These are phyloP conservation scores for Solanum medicagineum DNA, from an alignment of 257 asterid genomes.

Conservation along the genomic window DNA sequence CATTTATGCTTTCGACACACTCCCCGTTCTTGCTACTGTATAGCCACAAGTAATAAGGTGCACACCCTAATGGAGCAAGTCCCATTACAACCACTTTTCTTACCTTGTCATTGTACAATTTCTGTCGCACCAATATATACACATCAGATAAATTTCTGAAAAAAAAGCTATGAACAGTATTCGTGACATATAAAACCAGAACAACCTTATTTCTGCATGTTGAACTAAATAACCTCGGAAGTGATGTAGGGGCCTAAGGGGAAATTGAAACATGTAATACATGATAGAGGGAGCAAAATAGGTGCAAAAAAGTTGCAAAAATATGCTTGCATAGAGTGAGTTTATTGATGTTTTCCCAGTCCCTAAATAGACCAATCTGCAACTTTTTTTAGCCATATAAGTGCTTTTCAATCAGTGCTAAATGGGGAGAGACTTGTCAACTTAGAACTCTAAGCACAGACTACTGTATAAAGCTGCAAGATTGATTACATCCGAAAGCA, in stretches of 20 bases:
- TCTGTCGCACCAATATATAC: constrained; percentile 28
- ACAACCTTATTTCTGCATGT: background rate
- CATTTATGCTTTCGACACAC: constrained; percentile 52
- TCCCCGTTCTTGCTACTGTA: constrained; percentile 39
- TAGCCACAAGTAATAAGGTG: constrained; percentile 72
- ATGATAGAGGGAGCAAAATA: background rate
- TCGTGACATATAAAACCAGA: background rate
- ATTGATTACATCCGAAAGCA: background rate
- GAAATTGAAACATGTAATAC: background rate
- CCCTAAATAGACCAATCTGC: background rate
- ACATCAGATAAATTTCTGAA: background rate
- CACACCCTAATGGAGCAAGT: constrained; percentile 86
- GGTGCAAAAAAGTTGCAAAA: no score
- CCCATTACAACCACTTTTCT: constrained; percentile 88
- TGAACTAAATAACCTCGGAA: background rate
- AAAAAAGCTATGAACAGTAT: background rate
- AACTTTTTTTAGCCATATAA: background rate
- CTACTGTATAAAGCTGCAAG: background rate
- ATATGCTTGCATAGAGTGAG: no score
- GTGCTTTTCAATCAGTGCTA: background rate
- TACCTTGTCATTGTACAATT: constrained; percentile 61
- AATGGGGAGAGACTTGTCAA: background rate
- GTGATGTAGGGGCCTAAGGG: background rate
- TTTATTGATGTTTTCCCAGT: background rate
- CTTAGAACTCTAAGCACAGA: background rate